These are phyloP conservation scores for Colletotrichum salicis DNA, from an alignment of 2,329 filamentous ascomycete species.

Conservation along the genomic window DNA sequence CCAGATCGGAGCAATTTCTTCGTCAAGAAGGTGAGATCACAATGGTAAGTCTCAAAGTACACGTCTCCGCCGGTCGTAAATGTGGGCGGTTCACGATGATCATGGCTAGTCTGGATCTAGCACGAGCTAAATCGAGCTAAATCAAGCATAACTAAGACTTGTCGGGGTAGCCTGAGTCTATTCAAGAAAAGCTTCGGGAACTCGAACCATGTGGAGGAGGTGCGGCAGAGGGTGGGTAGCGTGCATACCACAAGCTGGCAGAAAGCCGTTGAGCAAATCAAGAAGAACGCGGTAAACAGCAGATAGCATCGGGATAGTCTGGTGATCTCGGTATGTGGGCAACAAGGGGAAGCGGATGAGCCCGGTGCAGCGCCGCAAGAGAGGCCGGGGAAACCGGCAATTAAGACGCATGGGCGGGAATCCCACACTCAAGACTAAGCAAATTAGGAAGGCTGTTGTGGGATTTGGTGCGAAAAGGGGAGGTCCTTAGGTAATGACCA, in stretches of 20 bases:
- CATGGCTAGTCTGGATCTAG: slow-evolving; percentile 7
- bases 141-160: neutral
- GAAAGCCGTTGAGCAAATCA: no score
- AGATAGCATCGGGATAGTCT: neutral
- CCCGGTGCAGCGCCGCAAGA: neutral
- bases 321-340: slow-evolving; percentile 21
- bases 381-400: slow-evolving; percentile 10
- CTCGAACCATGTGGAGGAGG: slow-evolving; percentile 4
- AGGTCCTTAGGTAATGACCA: slow-evolving; percentile 21
- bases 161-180: neutral
- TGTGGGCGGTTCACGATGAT: neutral
- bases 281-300: neutral
- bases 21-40: slow-evolving; percentile 21
- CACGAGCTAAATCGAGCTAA: slow-evolving; percentile 5
- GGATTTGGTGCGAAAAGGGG: slow-evolving; percentile 11
- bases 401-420: neutral
- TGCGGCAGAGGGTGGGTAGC: slow-evolving; percentile 7
- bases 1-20: slow-evolving; percentile 18
- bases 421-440: slow-evolving; percentile 12
- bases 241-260: neutral
- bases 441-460: slow-evolving; percentile 22
- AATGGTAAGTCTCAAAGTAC: neutral
- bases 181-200: slow-evolving; percentile 11
- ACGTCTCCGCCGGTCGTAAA: neutral
- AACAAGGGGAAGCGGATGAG: neutral